These are phyloP conservation scores for Lactarius akahatsu DNA, from an alignment of 768 basidiomycete genomes.

Conservation along the genomic window DNA sequence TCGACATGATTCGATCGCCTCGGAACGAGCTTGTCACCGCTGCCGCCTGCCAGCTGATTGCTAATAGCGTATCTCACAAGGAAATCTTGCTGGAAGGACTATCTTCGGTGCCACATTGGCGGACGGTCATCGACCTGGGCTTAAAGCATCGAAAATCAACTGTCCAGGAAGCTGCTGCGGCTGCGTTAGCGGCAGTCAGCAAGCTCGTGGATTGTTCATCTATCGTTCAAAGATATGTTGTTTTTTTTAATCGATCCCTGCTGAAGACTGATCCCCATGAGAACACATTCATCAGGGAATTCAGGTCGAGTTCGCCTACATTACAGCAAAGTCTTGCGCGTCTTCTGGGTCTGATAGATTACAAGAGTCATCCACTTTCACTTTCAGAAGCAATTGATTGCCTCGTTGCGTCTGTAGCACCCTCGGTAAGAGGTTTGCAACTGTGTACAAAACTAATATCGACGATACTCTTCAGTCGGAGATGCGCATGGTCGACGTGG, in stretches of 20 bases:
- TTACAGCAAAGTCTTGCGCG: conserved; percentile 75
- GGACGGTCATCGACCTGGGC: conserved; percentile 63
- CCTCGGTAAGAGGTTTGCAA: conserved; percentile 47
- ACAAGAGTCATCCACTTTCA: conserved; percentile 52
- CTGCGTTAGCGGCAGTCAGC: conserved; percentile 68
- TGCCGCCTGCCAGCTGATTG: conserved; percentile 71
- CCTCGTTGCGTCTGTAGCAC: conserved; percentile 55
- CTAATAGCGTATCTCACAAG: conserved; percentile 55
- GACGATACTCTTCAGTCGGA: conserved; percentile 35
- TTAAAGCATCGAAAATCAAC: conserved; percentile 61
- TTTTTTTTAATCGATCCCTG: conserved; percentile 19
- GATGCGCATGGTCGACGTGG: conserved; percentile 46
- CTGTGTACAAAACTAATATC: conserved; percentile 21
- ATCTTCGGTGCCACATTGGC: conserved; percentile 60
- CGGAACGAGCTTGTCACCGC: conserved; percentile 71
- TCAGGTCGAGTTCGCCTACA: conserved; percentile 48
- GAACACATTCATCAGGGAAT: conserved; percentile 62
- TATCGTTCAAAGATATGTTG: conserved; percentile 72
- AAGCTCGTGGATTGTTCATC: conserved; percentile 60
- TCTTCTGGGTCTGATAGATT: conserved; percentile 68
- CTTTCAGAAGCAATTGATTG: conserved; percentile 55
- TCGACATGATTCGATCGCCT: conserved; percentile 57
- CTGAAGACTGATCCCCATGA: conserved; percentile 20
- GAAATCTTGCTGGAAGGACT: conserved; percentile 47
- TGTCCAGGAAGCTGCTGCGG: conserved; percentile 78